Evolutionary conservation across 202 grass and related monocot species (phyloP), one percentile per base, ranked within the genome.

Genomic region (Carex sylvatica): DNA sequence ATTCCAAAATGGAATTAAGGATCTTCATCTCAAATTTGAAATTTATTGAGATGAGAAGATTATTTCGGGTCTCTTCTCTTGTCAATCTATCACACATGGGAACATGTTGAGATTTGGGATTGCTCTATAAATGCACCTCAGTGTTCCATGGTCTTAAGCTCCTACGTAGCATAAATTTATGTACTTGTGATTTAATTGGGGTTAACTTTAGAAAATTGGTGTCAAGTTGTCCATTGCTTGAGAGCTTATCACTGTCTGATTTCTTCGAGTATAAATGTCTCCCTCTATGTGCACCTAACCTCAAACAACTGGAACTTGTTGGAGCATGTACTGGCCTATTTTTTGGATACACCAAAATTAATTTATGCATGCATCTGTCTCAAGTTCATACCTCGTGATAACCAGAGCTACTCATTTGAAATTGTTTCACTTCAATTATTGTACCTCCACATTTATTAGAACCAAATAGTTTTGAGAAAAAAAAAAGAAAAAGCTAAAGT

Each of bases 1-100:
- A 89, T 85, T 28, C 63, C 87, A 82, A 89, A 89, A 92, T 62
- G 73, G 38, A 83, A 59, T 83, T 75, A 82, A 85, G 64, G 70
- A 87, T 49, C 47, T 92, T 59, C 54, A 59, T 65, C 52, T 87
- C 52, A 40, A 10, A 69, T 74, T 83, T 74, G 18, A 18, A 36
- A 26, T 16, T 14, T 28, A 2, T 35, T 14, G 20, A 6, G 33
- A 51, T n/a, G 74, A 80, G 72, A 85, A 83, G 13, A 74, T 92
- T 12, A 79, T 67, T 59, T 83, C 72, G 72, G 20, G 58, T 28
- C 82, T 89, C 23, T 89, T 89, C 82, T 83, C 72, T 9, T 85
- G 87, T 49, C 55, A 28, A 28, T 28, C 28, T 28, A 28, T 49
- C 55, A 40, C 53, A 80, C 61, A 49, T 72, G 87, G 47, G 19